These are phyloP conservation scores for Penicillium sp. DNA, from an alignment of 2,329 filamentous ascomycete genomes.

Conservation along the genomic window DNA sequence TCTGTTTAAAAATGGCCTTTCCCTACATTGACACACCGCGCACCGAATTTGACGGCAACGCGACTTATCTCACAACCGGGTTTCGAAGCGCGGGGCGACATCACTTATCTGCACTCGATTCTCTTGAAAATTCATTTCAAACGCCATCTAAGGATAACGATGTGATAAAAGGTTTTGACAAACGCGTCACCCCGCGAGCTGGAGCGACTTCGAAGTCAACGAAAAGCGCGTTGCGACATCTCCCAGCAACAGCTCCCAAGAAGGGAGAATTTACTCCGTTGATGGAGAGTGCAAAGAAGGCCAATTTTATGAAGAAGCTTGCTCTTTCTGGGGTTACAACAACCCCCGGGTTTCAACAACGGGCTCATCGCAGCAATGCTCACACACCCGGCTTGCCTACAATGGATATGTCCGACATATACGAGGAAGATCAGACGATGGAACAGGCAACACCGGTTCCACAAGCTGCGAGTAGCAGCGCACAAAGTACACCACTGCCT, in stretches of 20 bases:
- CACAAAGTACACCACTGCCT: slow-evolving; percentile 77
- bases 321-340: slow-evolving; percentile 38
- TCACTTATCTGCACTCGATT: slow-evolving; percentile 63
- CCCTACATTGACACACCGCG: slow-evolving; percentile 80
- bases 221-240: slow-evolving; percentile 62
- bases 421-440: slow-evolving; percentile 64
- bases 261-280: slow-evolving; percentile 88
- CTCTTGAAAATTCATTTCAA: slow-evolving; percentile 81
- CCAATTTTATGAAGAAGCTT: slow-evolving; percentile 55
- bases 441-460: slow-evolving; percentile 71
- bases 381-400: slow-evolving; percentile 72
- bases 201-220: slow-evolving; percentile 54
- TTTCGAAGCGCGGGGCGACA: slow-evolving; percentile 54
- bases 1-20: slow-evolving; percentile 56
- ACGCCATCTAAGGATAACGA: slow-evolving; percentile 76
- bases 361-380: slow-evolving; percentile 64
- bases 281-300: slow-evolving; percentile 74
- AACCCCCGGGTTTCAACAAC: slow-evolving; percentile 67
- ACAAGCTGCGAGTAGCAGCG: slow-evolving; percentile 74
- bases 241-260: slow-evolving; percentile 57
- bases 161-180: slow-evolving; percentile 70
- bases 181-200: slow-evolving; percentile 70
- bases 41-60: slow-evolving; percentile 75
- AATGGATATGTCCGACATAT: slow-evolving; percentile 68
- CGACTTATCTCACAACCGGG: slow-evolving; percentile 70